phyloP scores from a whole-genome alignment of 352 stramenopile species.

The Globisporangium cylindrosporum region DNA sequence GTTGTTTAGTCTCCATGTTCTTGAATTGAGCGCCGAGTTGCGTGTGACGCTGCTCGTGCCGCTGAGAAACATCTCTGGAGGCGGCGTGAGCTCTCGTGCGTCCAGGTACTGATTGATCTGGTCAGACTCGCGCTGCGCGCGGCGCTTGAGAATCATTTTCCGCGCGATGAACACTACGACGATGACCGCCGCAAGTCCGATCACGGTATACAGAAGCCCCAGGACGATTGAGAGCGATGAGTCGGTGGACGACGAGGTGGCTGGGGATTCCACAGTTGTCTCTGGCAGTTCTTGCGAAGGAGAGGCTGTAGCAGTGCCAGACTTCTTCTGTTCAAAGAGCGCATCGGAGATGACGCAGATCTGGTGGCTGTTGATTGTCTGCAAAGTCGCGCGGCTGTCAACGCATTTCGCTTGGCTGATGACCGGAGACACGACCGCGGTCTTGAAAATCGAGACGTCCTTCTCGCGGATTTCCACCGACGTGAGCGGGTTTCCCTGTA shows the following conservation, averaged over 20 bases:
- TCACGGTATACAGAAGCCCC: slow-evolving; percentile 6
- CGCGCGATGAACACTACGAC: slow-evolving; percentile 16
- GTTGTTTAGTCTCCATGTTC: not conserved
- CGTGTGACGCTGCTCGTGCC: not conserved
- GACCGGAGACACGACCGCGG: not conserved
- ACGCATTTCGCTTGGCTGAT: slow-evolving; percentile 2
- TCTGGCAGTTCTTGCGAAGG: not conserved
- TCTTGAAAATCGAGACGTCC: slow-evolving; percentile 4
- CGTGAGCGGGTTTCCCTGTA: slow-evolving; percentile 12
- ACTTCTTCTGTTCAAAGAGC: slow-evolving; percentile 15
- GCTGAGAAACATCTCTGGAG: not conserved
- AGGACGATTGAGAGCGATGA: slow-evolving; percentile 2
- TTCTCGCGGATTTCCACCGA: slow-evolving; percentile 17
- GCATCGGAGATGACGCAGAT: slow-evolving; percentile 20
- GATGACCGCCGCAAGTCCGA: slow-evolving; percentile 15
- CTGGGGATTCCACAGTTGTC: not conserved
- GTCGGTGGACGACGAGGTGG: not conserved
- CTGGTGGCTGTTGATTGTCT: slow-evolving; percentile 6
- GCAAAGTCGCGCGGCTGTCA: slow-evolving; percentile 7
- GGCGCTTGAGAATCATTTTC: slow-evolving; percentile 15
- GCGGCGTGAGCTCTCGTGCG: slow-evolving; percentile 9
- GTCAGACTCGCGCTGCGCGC: slow-evolving; percentile 22
- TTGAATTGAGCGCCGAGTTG: not conserved
- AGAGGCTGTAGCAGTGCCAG: no score
- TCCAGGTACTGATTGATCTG: slow-evolving; percentile 13